A percentile compares a stretch with the other conserved stretches of the same genome.
Evolutionary conservation across 2,329 filamentous ascomycete species (phyloP).

Genomic region (Aspergillus texensis): DNA sequence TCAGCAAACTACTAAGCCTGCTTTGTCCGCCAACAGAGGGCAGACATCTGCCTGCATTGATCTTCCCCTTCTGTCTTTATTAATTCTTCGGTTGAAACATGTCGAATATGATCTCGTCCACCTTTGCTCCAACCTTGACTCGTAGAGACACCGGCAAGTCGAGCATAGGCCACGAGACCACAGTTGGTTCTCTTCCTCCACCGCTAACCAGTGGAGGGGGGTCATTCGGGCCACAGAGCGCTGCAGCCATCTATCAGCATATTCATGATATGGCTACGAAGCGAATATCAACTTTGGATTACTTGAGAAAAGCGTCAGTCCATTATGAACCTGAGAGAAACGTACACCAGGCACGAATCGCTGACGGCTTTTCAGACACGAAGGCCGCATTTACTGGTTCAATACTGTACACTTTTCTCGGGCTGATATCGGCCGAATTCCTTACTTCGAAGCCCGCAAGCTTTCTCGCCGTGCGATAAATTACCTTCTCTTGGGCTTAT

Average conservation of each 20-base stretch:
- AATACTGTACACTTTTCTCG: slow-evolving; percentile 93
- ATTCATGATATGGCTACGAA: slow-evolving; percentile 88
- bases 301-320: slow-evolving; percentile 85
- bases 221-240: slow-evolving; percentile 50
- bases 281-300: slow-evolving; percentile 90
- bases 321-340: not conserved
- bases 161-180: slow-evolving; percentile 29
- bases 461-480: slow-evolving; percentile 89
- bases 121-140: slow-evolving; percentile 36
- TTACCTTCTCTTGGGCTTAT: slow-evolving; percentile 89
- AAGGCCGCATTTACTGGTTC: slow-evolving; percentile 96
- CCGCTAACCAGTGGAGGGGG: slow-evolving; percentile 35
- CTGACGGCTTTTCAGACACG: slow-evolving; percentile 64
- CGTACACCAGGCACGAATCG: not conserved
- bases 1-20: not conserved
- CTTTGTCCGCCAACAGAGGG: not conserved
- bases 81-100: not conserved
- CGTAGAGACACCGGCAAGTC: slow-evolving; percentile 41
- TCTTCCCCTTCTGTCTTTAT: not conserved
- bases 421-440: slow-evolving; percentile 75
- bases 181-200: slow-evolving; percentile 30
- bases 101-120: slow-evolving; percentile 35
- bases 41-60: not conserved
- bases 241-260: slow-evolving; percentile 62
- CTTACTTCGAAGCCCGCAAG: slow-evolving; percentile 82